Evolutionary conservation across 208 protist genomes (phyloP), one percentile per base, ranked within the genome.

Genomic region (Leishmania lainsoni): DNA sequence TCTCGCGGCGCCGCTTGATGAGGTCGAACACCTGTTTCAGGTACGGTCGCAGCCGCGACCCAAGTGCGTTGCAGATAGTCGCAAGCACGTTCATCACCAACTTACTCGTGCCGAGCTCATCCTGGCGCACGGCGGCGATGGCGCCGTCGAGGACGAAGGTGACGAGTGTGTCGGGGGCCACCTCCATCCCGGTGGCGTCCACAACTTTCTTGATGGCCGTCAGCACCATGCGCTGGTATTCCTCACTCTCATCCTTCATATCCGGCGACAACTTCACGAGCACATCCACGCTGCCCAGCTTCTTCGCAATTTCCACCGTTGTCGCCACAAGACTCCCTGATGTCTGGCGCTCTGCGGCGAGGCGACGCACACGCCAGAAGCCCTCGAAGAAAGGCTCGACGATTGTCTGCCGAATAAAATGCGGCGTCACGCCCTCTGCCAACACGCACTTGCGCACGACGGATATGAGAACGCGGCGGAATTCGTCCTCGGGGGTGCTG

Each of bases 401-500:
- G 75, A 99, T 95, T 45, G 98, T 92, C 49, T 92, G 78, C n/a
- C 91, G 85, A 73, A 99, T 96, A 82, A 99, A 99, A 42, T 90
- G 84, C 32, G 96, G 83, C 35, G 97, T 94, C 10, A 99, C 98
- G 75, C 99, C 99, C 9, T 99, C 98, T 0, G 99, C 99, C 6
- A 84, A 82, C 10, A 99, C 97, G 90, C 98, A 99, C 87, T 99
- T 98, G 71, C 99, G 98, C 32, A 99, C 97, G 0, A 99, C 98
- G 76, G 99, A 99, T 32, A 99, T 92, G 65, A 99, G 94, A 80
- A 99, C 99, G 86, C 99, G 99, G 79, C 99, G 99, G 94, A 99
- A 99, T 88, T 99, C 99, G 75, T 99, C 98, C 84, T 99, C 99
- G 17, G 98, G 98, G 17, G 91, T 96, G 76, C 88, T 93, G 86